Evolutionary conservation across 2,329 filamentous ascomycete genomes (phyloP).

Genomic region (Simplicillium sp.): DNA sequence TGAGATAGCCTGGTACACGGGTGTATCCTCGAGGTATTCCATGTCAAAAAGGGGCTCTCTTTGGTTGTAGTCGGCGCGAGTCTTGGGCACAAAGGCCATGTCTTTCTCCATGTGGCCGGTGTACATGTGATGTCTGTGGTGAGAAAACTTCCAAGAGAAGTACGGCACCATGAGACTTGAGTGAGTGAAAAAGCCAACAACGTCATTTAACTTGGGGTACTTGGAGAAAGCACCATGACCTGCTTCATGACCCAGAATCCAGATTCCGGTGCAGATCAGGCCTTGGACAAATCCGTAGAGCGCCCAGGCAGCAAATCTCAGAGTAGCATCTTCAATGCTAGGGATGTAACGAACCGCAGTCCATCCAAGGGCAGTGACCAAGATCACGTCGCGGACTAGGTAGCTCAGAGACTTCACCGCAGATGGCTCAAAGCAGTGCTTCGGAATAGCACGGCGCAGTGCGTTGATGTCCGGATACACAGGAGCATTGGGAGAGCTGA

Average conservation of each 20-base stretch:
- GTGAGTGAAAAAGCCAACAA: constrained; percentile 56
- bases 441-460: constrained; percentile 44
- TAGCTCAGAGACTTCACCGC: constrained; percentile 42
- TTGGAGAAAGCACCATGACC: constrained; percentile 61
- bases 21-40: constrained; percentile 55
- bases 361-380: constrained; percentile 38
- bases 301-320: constrained; percentile 41
- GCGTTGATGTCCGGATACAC: constrained; percentile 37
- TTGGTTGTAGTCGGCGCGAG: constrained; percentile 22
- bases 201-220: constrained; percentile 46
- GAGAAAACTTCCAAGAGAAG: constrained; percentile 64
- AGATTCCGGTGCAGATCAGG: constrained; percentile 57
- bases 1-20: constrained; percentile 41
- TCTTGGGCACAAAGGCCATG: constrained; percentile 52
- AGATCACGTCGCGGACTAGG: constrained; percentile 43
- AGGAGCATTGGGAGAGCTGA: not conserved
- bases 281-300: constrained; percentile 56
- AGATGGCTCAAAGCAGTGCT: constrained; percentile 51
- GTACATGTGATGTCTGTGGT: constrained; percentile 60
- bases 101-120: constrained; percentile 60
- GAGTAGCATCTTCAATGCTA: constrained; percentile 29
- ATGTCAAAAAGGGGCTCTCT: constrained; percentile 22
- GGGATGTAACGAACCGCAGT: constrained; percentile 45
- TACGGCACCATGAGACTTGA: constrained; percentile 58
- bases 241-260: constrained; percentile 64